Percentiles rank a stretch among this genome's conserved stretches.
Conservation (phyloP, 2,329 filamentous ascomycete genomes). For the Xylariaceae sp. region DNA sequence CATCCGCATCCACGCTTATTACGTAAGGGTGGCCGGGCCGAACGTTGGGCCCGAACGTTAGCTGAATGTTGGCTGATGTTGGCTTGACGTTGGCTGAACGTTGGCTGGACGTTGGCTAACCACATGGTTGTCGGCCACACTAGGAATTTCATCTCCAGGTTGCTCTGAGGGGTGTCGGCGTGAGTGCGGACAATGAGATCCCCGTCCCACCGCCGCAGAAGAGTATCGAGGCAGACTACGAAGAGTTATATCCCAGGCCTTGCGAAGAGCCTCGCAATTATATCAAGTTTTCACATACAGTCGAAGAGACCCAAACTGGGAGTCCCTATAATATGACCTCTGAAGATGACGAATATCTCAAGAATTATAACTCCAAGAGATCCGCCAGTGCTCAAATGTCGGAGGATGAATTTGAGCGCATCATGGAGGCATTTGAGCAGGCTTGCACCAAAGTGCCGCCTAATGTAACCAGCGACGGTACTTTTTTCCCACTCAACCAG, state of each 20-base stretch:
- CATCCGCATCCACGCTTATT: background rate
- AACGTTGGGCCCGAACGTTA: no score
- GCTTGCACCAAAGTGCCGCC: slow-evolving; percentile 78
- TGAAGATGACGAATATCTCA: slow-evolving; percentile 82
- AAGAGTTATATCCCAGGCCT: slow-evolving; percentile 71
- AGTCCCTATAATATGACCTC: slow-evolving; percentile 91
- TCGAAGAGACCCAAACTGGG: slow-evolving; percentile 81
- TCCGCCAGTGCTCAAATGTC: slow-evolving; percentile 61
- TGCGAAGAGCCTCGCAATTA: slow-evolving; percentile 87
- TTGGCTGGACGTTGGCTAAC: slow-evolving; percentile 9
- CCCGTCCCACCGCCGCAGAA: slow-evolving; percentile 60
- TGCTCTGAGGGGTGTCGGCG: slow-evolving; percentile 55
- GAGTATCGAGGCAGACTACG: slow-evolving; percentile 68
- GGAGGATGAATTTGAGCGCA: slow-evolving; percentile 87
- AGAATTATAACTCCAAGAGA: slow-evolving; percentile 73
- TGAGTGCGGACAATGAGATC: slow-evolving; percentile 55
- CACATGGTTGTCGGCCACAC: slow-evolving; percentile 3
- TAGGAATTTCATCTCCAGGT: slow-evolving; percentile 95
- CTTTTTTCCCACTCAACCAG: slow-evolving; percentile 69
- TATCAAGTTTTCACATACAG: slow-evolving; percentile 95
- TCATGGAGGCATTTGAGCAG: slow-evolving; percentile 93
- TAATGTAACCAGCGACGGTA: slow-evolving; percentile 83
- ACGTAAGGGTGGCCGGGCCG: background rate
- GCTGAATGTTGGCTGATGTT: no score
- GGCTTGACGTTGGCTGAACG: no score